Conservation (phyloP, 2,329 filamentous ascomycete species). For the Aspergillus novoparasiticus region DNA sequence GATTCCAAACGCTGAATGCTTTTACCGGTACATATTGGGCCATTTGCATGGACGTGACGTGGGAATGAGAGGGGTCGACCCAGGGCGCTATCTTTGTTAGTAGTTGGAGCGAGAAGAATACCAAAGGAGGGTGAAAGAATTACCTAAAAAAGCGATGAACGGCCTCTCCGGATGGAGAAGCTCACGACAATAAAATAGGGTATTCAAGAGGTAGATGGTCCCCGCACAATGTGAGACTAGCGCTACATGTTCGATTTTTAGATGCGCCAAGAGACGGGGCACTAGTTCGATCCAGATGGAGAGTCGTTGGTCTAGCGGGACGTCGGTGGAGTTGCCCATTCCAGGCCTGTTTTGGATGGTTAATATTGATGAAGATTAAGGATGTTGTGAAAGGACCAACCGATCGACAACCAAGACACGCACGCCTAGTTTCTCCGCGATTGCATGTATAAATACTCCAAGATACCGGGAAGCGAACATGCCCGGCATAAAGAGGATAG, state of each 20-base stretch:
- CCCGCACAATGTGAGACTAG: slow-evolving; percentile 47
- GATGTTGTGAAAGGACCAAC: neutral
- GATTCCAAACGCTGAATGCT: slow-evolving; percentile 29
- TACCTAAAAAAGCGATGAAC: slow-evolving; percentile 20
- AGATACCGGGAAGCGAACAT: slow-evolving; percentile 32
- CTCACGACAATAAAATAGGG: slow-evolving; percentile 23
- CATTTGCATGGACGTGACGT: slow-evolving; percentile 29
- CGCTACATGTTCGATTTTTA: slow-evolving; percentile 35
- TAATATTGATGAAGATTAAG: neutral
- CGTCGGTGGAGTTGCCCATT: slow-evolving; percentile 45
- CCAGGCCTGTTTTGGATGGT: slow-evolving; percentile 6
- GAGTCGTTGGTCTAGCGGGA: slow-evolving; percentile 40
- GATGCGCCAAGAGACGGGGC: slow-evolving; percentile 39
- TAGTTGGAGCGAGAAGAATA: neutral
- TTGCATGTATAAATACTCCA: slow-evolving; percentile 22
- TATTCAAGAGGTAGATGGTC: slow-evolving; percentile 48
- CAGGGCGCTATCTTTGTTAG: slow-evolving; percentile 41
- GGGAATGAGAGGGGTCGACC: slow-evolving; percentile 44
- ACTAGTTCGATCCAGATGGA: slow-evolving; percentile 46
- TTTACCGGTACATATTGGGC: slow-evolving; percentile 28
- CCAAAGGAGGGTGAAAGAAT: neutral
- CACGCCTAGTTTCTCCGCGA: slow-evolving; percentile 27
- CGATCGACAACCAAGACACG: slow-evolving; percentile 30
- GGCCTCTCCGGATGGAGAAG: slow-evolving; percentile 6
- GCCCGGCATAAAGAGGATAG: slow-evolving; percentile 27